Evolutionary conservation across 75 land plant species (phyloP).

Genomic region (Cupressus sempervirens): DNA sequence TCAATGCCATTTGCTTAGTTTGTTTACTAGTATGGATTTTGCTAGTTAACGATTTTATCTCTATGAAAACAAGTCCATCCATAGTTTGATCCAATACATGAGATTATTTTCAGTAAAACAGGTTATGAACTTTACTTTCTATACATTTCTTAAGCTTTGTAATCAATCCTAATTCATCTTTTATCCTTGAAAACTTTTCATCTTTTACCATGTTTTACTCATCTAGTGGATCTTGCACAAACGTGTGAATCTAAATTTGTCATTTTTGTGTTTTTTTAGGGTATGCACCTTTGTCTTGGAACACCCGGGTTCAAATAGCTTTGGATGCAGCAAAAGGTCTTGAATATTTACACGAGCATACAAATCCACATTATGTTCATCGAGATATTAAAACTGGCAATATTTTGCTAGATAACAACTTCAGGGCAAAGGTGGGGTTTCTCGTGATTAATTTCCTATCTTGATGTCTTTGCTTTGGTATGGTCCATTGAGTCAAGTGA

Average conservation of each 20-base stretch:
- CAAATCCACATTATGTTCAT: slow-evolving; percentile 77
- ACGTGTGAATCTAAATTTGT: background rate
- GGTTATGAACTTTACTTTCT: background rate
- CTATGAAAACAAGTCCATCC: background rate
- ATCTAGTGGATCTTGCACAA: background rate
- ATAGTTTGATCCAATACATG: background rate
- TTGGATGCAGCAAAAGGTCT: slow-evolving; percentile 86
- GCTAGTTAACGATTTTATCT: background rate
- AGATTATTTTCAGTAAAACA: background rate
- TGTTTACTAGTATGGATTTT: background rate
- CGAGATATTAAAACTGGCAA: slow-evolving; percentile 88
- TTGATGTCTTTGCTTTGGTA: background rate
- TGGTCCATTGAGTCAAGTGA: background rate
- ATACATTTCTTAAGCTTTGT: background rate
- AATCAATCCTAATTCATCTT: background rate
- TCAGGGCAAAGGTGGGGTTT: slow-evolving; percentile 68
- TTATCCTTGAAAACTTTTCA: background rate
- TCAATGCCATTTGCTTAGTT: background rate
- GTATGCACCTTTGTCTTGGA: slow-evolving; percentile 76
- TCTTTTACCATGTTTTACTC: background rate
- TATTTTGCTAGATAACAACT: slow-evolving; percentile 67
- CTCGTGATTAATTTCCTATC: background rate
- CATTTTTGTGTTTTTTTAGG: slow-evolving; percentile 23
- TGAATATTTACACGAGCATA: slow-evolving; percentile 90
- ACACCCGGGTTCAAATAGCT: slow-evolving; percentile 81